Base-by-base conservation (phyloP, 2,329 filamentous ascomycete species). In the Periglandula ipomoeae region DNA sequence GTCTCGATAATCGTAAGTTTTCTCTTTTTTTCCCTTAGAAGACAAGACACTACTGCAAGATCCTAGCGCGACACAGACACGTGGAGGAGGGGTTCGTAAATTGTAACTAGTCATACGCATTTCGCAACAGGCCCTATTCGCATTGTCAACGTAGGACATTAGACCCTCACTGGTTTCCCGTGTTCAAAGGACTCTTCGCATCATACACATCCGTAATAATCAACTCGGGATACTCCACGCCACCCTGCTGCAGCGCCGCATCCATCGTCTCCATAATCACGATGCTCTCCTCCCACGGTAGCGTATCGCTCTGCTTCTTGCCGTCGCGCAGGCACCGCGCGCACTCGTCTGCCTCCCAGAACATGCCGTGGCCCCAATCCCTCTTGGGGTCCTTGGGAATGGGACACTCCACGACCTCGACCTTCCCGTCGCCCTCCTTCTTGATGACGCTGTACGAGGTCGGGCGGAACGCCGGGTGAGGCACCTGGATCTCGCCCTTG, bases 301-400 rank as follows among this genome's bases (percentile, higher is more conserved):
- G 69, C 11, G 75, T 76, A 43, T 77, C 74, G 62, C 87, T 89
- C 72, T 95, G 84, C 59, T 83, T 77, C 67, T 81, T 81, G 20
- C 88, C 87, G 62, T 93, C 88, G 39, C 84, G 74, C 50, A 95
- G 61, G 56, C 85, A 87, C 41, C 82, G 74, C 24, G 84, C 87
- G 55, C 80, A 84, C 70, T 89, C 87, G 63, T 90, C 87, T 1
- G 87, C 87, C 65, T 90, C 85, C 84, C 84, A 91, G 69, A 88
- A 93, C 87, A 94, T 93, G 44, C 88, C 89, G 55, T 88, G 84
- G 10, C 87, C 88, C 68, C 70, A 75, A 55, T 60, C 61, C 27
- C 72, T 67, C 55, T 67, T 69, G 22, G 65, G 57, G 57, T 81
- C 76, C 48, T 63, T 61, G 37, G 78, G 77, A 39, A 79, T 73